Conservation (phyloP, 2,329 filamentous ascomycete genomes). For the Apiospora koreana region DNA sequence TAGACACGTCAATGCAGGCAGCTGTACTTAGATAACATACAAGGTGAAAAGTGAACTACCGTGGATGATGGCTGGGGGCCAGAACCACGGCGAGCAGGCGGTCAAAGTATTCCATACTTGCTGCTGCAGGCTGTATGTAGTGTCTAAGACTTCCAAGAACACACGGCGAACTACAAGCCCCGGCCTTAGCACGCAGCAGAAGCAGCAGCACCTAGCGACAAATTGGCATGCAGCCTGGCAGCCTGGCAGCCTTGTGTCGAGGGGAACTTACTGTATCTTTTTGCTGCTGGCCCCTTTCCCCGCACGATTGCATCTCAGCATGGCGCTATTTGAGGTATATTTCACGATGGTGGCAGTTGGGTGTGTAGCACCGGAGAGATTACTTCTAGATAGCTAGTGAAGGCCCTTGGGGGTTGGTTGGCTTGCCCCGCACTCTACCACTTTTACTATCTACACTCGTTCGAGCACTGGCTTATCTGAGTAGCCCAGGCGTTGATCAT, state of each 20-base stretch:
- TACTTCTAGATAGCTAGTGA: neutral
- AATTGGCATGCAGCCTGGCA: too few species aligned
- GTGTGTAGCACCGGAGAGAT: neutral
- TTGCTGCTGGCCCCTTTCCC: neutral
- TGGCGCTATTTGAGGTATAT: neutral
- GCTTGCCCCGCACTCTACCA: neutral
- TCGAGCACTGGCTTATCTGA: constrained; percentile 1
- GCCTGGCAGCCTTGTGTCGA: neutral
- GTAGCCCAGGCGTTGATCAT: neutral
- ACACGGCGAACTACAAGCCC: neutral
- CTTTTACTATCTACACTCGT: too few species aligned
- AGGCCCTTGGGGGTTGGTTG: neutral
- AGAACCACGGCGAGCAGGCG: neutral
- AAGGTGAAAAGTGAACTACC: neutral
- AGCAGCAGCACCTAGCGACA: neutral
- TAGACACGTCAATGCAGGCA: constrained; percentile 1
- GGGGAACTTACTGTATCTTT: too few species aligned
- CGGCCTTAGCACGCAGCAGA: neutral
- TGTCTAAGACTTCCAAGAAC: neutral
- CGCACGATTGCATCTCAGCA: neutral
- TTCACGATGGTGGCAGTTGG: constrained; percentile 8
- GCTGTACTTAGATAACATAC: neutral
- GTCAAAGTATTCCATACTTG: neutral
- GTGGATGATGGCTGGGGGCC: neutral
- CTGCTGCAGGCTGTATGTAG: neutral